Base-by-base conservation (phyloP, 2,329 filamentous ascomycete species). In the Cordyceps cateniannulata region DNA sequence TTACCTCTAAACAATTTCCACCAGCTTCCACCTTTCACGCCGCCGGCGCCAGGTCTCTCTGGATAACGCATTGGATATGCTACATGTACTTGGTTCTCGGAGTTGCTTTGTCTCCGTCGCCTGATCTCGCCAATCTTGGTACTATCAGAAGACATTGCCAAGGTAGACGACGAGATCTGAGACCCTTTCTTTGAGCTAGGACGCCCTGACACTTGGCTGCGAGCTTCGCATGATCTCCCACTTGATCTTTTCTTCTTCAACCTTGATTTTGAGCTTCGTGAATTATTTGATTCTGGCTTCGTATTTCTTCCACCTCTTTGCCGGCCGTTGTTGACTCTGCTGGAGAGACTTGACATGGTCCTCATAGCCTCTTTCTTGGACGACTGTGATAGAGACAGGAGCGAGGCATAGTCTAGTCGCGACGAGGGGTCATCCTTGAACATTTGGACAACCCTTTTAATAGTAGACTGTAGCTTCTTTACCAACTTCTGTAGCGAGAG, bases 311-410 rank as follows among this genome's bases (percentile, higher is more conserved):
- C 16, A 2, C 16, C 10, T 45, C 22, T 32, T 12, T 6, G 35
- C 20, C 10, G 5, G 14, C 20, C 38, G 40, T 59, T 65, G 48
- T 52, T 66, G 32, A 69, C 69, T 66, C 67, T 73, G 52, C 66
- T 61, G 2, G 80, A 81, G 27, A 83, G 70, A 18, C 74, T 72
- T 55, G 79, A 74, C 59, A 84, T 82, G 8, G 80, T 73, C 60
- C 72, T 72, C 62, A 83, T 74, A 1, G 80, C 78, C 54, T 81
- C 77, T n/a, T 73, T 62, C 27, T 79, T 73, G 0, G 79, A 81
- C 3, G 75, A 68, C 61, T 76, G 77, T 3, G 80, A 83, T 29
- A 83, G 66, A 6, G 75, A 73, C 62, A 77, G 69, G 29, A 84
- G 72, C 2, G 77, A 77, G 27, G 74, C 72, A 62, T 79, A 81